Conservation (phyloP, 345 rosid genomes). For the Boechera retrofracta region DNA sequence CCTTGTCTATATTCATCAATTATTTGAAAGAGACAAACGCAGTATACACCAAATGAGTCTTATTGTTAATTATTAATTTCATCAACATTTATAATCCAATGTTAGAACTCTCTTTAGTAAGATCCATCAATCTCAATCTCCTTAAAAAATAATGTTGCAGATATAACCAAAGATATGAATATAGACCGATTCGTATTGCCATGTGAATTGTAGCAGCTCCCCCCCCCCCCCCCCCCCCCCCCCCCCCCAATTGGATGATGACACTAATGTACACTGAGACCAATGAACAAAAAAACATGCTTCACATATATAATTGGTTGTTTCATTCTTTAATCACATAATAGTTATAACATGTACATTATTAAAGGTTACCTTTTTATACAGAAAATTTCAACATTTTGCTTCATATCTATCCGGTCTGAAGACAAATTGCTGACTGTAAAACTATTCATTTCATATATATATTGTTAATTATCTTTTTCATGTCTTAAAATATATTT, state of each 20-base stretch:
- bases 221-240: neutral
- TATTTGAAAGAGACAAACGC: constrained; percentile 35
- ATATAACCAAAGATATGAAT: constrained; percentile 2
- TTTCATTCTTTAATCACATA: constrained; percentile 7
- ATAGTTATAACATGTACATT: neutral
- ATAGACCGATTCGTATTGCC: neutral
- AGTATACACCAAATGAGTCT: constrained; percentile 31
- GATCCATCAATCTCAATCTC: constrained; percentile 30
- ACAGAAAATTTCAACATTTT: neutral
- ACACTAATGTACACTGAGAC: constrained; percentile 9
- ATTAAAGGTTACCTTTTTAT: neutral
- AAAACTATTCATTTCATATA: neutral
- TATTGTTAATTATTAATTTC: constrained; percentile 13
- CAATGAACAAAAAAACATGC: constrained; percentile 9
- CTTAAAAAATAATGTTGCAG: neutral
- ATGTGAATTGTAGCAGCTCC: constrained; percentile 13
- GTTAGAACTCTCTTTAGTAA: constrained; percentile 6
- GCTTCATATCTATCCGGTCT: neutral
- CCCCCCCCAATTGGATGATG: constrained; percentile 1
- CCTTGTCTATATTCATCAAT: constrained; percentile 43
- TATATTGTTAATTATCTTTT: neutral
- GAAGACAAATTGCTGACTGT: neutral
- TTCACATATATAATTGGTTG: constrained; percentile 1
- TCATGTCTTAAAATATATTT: neutral
- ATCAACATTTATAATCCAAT: constrained; percentile 15